Percentiles rank a stretch among this genome's conserved stretches.
Evolutionary conservation across 306 rosid genomes (phyloP).

Genomic region (Cicer pinnatifidum): DNA sequence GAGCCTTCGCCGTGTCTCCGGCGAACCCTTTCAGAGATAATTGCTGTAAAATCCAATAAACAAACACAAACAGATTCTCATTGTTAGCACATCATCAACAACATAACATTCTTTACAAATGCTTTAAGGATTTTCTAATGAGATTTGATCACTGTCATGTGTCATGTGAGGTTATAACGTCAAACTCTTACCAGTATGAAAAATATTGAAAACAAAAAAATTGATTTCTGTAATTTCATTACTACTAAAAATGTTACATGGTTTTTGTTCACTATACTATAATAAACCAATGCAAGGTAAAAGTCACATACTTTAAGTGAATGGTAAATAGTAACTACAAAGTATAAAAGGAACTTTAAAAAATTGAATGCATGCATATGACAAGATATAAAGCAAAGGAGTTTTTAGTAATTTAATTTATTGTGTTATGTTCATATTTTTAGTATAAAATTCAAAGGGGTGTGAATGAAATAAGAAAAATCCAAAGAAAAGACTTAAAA

Average conservation of each 20-base stretch:
- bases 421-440: conserved; percentile 12
- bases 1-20: conserved; percentile 99
- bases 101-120: not conserved
- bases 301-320: not conserved
- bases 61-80: conserved; percentile 3
- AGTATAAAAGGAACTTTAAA: conserved; percentile 36
- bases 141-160: too few relatives aligned
- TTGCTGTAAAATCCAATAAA: conserved; percentile 66
- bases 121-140: too few relatives aligned
- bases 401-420: conserved; percentile 26
- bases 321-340: conserved; percentile 20
- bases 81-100: conserved; percentile 40
- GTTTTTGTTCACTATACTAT: not conserved
- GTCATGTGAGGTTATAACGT: too few relatives aligned
- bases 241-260: not conserved
- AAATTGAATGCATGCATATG: conserved; percentile 17
- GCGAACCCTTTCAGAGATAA: conserved; percentile 97
- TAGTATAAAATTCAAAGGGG: conserved; percentile 28
- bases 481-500: conserved; percentile 44
- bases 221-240: not conserved
- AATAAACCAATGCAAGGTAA: conserved; percentile 26
- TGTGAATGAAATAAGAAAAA: conserved; percentile 20
- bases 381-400: conserved; percentile 2
- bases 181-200: too few relatives aligned
- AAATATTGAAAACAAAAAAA: too few relatives aligned